Base-by-base conservation (phyloP, 768 basidiomycete genomes). In the Trametes sanguinea region DNA sequence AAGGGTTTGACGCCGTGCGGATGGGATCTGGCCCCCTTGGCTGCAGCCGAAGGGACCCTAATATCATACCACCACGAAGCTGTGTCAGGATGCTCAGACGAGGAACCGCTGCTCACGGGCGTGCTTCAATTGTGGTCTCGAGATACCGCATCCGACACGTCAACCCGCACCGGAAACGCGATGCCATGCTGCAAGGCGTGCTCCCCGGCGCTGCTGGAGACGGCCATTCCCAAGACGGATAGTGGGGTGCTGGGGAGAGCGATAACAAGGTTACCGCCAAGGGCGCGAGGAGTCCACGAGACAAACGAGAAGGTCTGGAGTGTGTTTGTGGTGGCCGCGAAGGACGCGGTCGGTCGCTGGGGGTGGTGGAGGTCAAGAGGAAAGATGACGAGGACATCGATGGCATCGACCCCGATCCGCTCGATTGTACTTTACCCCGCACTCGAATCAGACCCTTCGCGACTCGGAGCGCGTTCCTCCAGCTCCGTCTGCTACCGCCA, bases 131-230 rank as follows among this genome's bases (percentile, higher is more conserved):
- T 30, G 47, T 30, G 46, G 46, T 2, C 48, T 51, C 45, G 33
- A 42, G 3, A 47, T 30, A 50, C 57, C 9, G 54, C 63, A 57
- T 64, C 63, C 60, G 58, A 60, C 57, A 64, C 63, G 63, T 60
- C 54, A 60, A 47, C 7, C 40, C 40, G 46, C 40, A 8, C 45
- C 57, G 14, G 27, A 57, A 46, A n/a, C 22, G 57, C 44, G 5
- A 22, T 46, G 32, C 40, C 47, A 51, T 22, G 53, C 29, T 52
- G 48, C 47, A 40, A 14, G 45, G 8, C 16, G 54, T 44, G 51
- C 54, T 64, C 48, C 27, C 54, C 48, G 33, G 53, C n/a, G 17
- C 46, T 10, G n/a, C 30, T 33, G 27, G 9, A 8, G 39, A 27
- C 10, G 17, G 9, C 48, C 45, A 35, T 55, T 60, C 50, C 62